Evolutionary conservation across 768 basidiomycete genomes (phyloP).

Genomic region (Rickenella mellea): DNA sequence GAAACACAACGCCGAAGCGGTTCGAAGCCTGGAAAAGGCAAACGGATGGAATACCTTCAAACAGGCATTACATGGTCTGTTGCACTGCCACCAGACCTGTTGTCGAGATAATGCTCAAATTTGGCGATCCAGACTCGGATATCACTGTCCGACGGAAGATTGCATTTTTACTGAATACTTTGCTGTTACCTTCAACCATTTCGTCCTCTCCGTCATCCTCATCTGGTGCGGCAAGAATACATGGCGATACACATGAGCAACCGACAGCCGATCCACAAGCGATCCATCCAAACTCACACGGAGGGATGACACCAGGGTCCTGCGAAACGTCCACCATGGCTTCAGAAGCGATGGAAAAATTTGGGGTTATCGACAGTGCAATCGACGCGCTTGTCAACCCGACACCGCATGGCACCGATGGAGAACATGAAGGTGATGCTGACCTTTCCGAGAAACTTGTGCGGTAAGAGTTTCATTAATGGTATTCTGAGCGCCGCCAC

Average conservation of each 20-base stretch:
- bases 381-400: conserved; percentile 45
- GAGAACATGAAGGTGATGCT: conserved; percentile 46
- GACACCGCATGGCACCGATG: conserved; percentile 57
- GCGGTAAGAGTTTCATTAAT: too few relatives aligned
- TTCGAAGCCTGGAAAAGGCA: conserved; percentile 37
- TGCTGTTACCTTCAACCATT: conserved; percentile 43
- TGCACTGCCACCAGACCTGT: neutral
- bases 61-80: conserved; percentile 49
- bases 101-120: conserved; percentile 4
- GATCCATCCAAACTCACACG: conserved; percentile 68
- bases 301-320: conserved; percentile 49
- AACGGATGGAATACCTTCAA: conserved; percentile 61
- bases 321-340: conserved; percentile 40
- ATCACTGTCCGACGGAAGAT: conserved; percentile 70
- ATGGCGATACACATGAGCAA: neutral
- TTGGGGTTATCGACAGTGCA: conserved; percentile 38
- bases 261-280: conserved; percentile 14
- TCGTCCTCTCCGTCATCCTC: conserved; percentile 13
- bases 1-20: conserved; percentile 68
- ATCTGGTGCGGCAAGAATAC: conserved; percentile 5
- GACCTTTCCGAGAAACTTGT: conserved; percentile 61
- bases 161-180: conserved; percentile 63
- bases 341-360: conserved; percentile 35
- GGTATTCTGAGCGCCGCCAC: too few relatives aligned
- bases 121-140: conserved; percentile 54